phyloP scores from a whole-genome alignment of 805 yeast genomes.

The Ogataea siamensis region DNA sequence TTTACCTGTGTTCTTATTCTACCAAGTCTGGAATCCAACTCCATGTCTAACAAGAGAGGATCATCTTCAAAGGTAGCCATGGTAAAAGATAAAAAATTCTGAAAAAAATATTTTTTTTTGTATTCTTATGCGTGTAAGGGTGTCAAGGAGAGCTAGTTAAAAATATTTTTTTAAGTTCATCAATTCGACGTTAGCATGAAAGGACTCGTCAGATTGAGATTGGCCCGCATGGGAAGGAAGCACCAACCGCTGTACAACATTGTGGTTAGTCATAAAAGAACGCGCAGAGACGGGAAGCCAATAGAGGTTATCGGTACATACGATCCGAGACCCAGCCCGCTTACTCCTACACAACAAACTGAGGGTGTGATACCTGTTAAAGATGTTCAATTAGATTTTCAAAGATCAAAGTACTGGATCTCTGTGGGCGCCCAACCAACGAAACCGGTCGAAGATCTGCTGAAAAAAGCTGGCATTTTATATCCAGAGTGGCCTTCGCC shows the following conservation, averaged over 20 bases:
- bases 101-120: no score
- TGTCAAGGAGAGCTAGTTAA: background rate
- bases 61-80: slow-evolving; percentile 14
- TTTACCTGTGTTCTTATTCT: slow-evolving; percentile 67
- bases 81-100: slow-evolving; percentile 1
- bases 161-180: slow-evolving; percentile 1
- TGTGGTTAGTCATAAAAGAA: slow-evolving; percentile 73
- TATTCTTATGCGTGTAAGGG: slow-evolving; percentile 9
- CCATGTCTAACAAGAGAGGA: slow-evolving; percentile 31
- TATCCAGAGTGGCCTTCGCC: slow-evolving; percentile 61
- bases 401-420: slow-evolving; percentile 91
- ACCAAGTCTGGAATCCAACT: slow-evolving; percentile 60
- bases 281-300: slow-evolving; percentile 86
- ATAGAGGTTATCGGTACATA: slow-evolving; percentile 95
- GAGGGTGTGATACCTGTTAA: slow-evolving; percentile 61
- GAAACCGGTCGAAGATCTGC: slow-evolving; percentile 70
- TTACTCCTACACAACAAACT: slow-evolving; percentile 58
- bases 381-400: slow-evolving; percentile 80
- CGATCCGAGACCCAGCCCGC: slow-evolving; percentile 75
- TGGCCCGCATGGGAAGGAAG: slow-evolving; percentile 90
- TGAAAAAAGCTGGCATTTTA: slow-evolving; percentile 75
- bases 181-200: slow-evolving; percentile 37
- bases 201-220: slow-evolving; percentile 80
- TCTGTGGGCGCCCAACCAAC: slow-evolving; percentile 97
- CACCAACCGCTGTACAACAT: slow-evolving; percentile 88